Evolutionary conservation across 768 basidiomycete genomes (phyloP).

Genomic region (Russula virescens): DNA sequence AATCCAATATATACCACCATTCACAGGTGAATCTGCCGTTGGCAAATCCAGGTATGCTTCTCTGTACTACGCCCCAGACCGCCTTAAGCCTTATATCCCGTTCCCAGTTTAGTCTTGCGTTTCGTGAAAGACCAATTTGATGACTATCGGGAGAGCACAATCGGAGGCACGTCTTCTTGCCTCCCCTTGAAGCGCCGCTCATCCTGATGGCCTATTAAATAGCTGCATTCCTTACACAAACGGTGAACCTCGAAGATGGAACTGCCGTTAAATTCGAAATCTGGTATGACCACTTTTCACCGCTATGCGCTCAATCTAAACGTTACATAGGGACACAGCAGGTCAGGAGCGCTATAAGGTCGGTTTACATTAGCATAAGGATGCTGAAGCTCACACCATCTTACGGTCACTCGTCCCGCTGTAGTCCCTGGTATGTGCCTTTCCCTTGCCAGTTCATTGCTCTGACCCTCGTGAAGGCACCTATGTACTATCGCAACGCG

Average conservation of each 20-base stretch:
- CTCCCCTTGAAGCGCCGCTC: conserved; percentile 21
- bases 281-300: conserved; percentile 50
- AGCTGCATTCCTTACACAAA: conserved; percentile 99
- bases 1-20: background rate
- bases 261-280: conserved; percentile 97
- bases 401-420: background rate
- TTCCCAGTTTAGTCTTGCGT: conserved; percentile 75
- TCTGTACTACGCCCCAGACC: conserved; percentile 19
- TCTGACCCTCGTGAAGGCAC: conserved; percentile 47
- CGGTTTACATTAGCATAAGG: conserved; percentile 8
- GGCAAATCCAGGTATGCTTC: conserved; percentile 84
- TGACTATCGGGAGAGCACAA: conserved; percentile 92
- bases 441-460: background rate
- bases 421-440: conserved; percentile 43
- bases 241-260: conserved; percentile 82
- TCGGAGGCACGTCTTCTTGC: conserved; percentile 55
- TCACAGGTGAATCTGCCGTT: conserved; percentile 89
- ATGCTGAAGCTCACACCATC: conserved; percentile 15
- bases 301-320: background rate
- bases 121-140: conserved; percentile 98
- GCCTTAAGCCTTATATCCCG: conserved; percentile 28
- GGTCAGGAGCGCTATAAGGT: conserved; percentile 94
- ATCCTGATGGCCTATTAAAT: conserved; percentile 12
- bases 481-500: conserved; percentile 96
- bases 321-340: conserved; percentile 74